Percentiles rank a stretch among this genome's conserved stretches.
These are phyloP conservation scores for Penicillium sp. DNA, from an alignment of 2,329 filamentous ascomycete species.

Conservation along the genomic window DNA sequence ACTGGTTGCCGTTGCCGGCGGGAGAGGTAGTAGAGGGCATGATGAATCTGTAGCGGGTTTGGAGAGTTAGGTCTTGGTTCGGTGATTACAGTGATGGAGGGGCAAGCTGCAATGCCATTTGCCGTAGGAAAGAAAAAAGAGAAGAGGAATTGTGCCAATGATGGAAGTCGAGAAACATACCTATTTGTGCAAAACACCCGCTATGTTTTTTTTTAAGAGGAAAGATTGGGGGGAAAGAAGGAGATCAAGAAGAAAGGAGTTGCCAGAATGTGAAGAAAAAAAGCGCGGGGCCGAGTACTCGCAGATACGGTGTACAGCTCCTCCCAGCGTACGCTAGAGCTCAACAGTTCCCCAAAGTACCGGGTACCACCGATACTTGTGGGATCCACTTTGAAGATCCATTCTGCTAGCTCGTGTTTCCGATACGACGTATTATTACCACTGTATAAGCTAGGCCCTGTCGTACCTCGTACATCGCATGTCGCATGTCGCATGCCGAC, in stretches of 20 bases:
- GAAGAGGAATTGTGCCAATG: background rate
- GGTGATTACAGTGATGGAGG: background rate
- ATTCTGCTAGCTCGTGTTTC: background rate
- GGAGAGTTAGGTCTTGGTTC: slow-evolving; percentile 3
- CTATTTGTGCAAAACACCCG: slow-evolving; percentile 22
- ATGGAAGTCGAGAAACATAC: slow-evolving; percentile 15
- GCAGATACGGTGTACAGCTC: slow-evolving; percentile 30
- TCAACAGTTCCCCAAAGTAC: slow-evolving; percentile 27
- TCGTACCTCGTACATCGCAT: background rate
- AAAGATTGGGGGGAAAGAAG: slow-evolving; percentile 21
- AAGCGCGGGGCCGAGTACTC: slow-evolving; percentile 26
- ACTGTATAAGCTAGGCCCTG: background rate
- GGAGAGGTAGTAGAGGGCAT: slow-evolving; percentile 57
- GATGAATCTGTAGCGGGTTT: slow-evolving; percentile 31
- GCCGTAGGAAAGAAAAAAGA: background rate
- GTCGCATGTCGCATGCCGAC: background rate
- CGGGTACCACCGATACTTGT: slow-evolving; percentile 15
- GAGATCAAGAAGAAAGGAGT: slow-evolving; percentile 23
- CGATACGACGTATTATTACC: background rate
- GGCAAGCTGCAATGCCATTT: background rate
- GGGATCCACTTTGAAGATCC: slow-evolving; percentile 1
- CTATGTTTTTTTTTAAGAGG: slow-evolving; percentile 12
- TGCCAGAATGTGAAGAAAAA: slow-evolving; percentile 19
- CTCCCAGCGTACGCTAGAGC: slow-evolving; percentile 17
- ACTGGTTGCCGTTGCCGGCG: slow-evolving; percentile 57